Evolutionary conservation across 768 basidiomycete genomes (phyloP), one percentile per base, ranked within the genome.

Genomic region (Leccinum uliginosum): DNA sequence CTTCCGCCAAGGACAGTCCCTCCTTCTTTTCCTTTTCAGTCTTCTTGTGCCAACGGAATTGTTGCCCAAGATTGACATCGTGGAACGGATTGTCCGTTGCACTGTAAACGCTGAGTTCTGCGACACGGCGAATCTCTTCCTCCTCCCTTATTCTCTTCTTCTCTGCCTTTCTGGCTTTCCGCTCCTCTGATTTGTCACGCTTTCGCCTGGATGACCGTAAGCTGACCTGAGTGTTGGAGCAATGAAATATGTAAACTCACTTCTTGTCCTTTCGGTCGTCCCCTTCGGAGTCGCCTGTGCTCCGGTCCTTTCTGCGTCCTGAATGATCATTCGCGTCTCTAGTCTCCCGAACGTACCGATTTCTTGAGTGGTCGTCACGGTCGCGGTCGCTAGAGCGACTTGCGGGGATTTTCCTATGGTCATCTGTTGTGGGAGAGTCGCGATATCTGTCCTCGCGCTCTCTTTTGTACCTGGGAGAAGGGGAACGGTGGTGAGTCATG

Each of bases 1-100:
- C 78, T 66, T 99, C 97, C 0, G 85, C 86, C 1, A 85, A 66
- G 1, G 86, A 82, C 50, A 98, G 66, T 2, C 97, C 97, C 58
- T 84, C 75, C 74, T 96, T 98, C 65, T 84, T 82, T 71, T 99
- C 97, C 76, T 93, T 93, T 71, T 99, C 97, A 26, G 85, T 83
- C 77, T 99, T 99, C 80, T 99, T 99, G 75, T 94, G 91, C 97
- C 97, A 99, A 56, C 90, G 86, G 73, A 99, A 99, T 70, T 95
- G 93, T 68, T 98, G 92, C 21, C 87, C 89, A 30, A 98, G 86
- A 71, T 98, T 98, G 59, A 92, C 87, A 65, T 98, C 97, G 74
- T 97, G 93, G 78, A 98, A 99, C 0, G 97, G 97, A 67, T 98
- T 99, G 78, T 98, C 95, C 12, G 87, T 86, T 48, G 94, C 91